phyloP scores from a whole-genome alignment of 1,139 yeast species.

The Pichia sp. region DNA sequence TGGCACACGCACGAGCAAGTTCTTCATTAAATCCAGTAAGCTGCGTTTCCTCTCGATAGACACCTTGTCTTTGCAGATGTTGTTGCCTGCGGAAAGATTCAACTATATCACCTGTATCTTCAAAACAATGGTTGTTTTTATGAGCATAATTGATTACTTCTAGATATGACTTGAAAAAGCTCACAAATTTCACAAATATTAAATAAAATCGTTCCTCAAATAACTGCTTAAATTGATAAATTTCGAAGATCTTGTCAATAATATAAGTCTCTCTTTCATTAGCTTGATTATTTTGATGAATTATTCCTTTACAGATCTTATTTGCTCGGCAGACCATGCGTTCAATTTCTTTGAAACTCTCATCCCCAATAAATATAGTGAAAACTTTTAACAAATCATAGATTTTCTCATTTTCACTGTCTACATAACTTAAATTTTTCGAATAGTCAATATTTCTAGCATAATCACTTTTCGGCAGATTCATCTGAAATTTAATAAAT shows the following conservation, averaged over 20 bases:
- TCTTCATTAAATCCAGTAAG: conserved; percentile 2
- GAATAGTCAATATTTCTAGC: conserved; percentile 15
- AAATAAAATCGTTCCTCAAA: conserved; percentile 5
- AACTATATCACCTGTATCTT: no score
- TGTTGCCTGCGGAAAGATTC: not conserved
- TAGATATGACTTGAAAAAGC: conserved; percentile 1
- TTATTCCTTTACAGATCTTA: not conserved
- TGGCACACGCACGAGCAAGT: conserved; percentile 2
- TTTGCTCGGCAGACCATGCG: not conserved
- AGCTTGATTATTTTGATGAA: no score
- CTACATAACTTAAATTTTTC: conserved; percentile 14
- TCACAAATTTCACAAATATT: not conserved
- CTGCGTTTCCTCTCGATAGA: not conserved
- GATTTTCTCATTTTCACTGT: conserved; percentile 10
- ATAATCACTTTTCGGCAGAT: not conserved
- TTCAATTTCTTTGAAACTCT: conserved; percentile 3
- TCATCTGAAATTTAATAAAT: conserved; percentile 14
- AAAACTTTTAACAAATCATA: conserved; percentile 2
- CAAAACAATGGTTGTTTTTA: no score
- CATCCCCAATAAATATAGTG: conserved; percentile 1
- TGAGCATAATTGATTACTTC: not conserved
- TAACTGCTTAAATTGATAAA: conserved; percentile 1
- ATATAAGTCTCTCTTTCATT: no score
- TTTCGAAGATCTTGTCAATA: conserved; percentile 3
- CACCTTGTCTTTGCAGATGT: not conserved